Conservation (phyloP, 139 green algal genomes). For the Picochlorum sp. region DNA sequence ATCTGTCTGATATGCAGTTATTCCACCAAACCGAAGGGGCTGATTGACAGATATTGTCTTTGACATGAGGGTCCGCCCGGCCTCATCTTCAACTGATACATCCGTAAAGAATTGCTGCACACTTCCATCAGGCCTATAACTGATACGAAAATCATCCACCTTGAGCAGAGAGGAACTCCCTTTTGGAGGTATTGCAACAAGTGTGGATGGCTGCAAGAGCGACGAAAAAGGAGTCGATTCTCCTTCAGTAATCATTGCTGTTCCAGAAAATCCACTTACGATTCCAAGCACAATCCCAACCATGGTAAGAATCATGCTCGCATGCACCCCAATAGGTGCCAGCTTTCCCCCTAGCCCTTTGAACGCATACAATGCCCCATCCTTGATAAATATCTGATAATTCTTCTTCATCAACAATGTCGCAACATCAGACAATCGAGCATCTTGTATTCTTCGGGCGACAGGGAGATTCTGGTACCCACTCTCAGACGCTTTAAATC, state of each 20-base stretch:
- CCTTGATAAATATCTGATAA: conserved; percentile 88
- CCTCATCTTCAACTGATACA: conserved; percentile 48
- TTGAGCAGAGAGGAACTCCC: conserved; percentile 44
- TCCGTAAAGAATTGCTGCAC: conserved; percentile 88
- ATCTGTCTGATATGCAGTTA: conserved; percentile 83
- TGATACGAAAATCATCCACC: conserved; percentile 88
- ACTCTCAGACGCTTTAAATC: conserved; percentile 35
- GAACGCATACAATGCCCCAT: conserved; percentile 85
- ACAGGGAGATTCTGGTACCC: conserved; percentile 32
- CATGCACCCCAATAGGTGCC: conserved; percentile 94
- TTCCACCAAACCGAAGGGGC: conserved; percentile 68
- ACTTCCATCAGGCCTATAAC: conserved; percentile 80
- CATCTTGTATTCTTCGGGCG: conserved; percentile 57
- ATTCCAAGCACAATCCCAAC: conserved; percentile 70
- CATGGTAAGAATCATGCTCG: conserved; percentile 79
- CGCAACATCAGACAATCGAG: conserved; percentile 57
- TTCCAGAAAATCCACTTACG: conserved; percentile 69
- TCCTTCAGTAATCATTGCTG: conserved; percentile 62
- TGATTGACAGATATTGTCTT: conserved; percentile 85
- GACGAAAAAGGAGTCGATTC: conserved; percentile 28
- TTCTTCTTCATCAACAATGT: conserved; percentile 39
- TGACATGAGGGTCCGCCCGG: conserved; percentile 7
- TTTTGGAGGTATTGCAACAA: conserved; percentile 17
- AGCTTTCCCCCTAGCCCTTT: conserved; percentile 87
- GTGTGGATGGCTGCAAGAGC: conserved; percentile 20